Conservation (phyloP, 768 basidiomycete species). For the Serendipita sp. region DNA sequence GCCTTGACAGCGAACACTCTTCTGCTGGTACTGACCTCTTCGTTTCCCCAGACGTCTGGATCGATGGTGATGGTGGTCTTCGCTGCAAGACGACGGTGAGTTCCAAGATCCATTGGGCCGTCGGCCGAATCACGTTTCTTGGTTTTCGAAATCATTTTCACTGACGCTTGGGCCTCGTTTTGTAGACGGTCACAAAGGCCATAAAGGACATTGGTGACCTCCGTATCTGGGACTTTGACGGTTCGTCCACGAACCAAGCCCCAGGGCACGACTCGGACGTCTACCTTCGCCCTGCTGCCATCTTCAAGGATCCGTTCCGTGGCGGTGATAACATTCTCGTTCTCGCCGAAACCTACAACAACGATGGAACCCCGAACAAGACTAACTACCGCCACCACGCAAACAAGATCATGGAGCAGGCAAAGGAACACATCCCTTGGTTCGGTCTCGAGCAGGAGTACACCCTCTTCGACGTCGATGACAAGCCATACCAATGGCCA, state of each 20-base stretch:
- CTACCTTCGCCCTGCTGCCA: slow-evolving; percentile 90
- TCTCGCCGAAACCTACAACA: slow-evolving; percentile 96
- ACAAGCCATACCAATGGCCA: slow-evolving; percentile 87
- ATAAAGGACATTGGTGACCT: slow-evolving; percentile 80
- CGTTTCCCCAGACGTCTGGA: slow-evolving; percentile 71
- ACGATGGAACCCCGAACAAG: slow-evolving; percentile 92
- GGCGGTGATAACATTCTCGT: slow-evolving; percentile 96
- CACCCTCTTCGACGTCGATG: slow-evolving; percentile 90
- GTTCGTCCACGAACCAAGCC: slow-evolving; percentile 94
- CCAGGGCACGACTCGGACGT: slow-evolving; percentile 93
- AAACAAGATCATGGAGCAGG: slow-evolving; percentile 89
- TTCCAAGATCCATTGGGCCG: slow-evolving; percentile 9
- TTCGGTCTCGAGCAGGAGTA: slow-evolving; percentile 99
- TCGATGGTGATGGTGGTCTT: slow-evolving; percentile 86
- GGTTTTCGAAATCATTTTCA: slow-evolving; percentile 5
- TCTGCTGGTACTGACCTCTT: slow-evolving; percentile 11
- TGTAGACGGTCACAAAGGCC: slow-evolving; percentile 72
- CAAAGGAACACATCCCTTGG: slow-evolving; percentile 72
- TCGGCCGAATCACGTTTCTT: background rate
- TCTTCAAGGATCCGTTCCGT: slow-evolving; percentile 99
- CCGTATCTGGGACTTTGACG: slow-evolving; percentile 98
- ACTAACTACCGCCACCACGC: slow-evolving; percentile 92
- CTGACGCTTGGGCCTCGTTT: slow-evolving; percentile 5
- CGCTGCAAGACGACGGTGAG: slow-evolving; percentile 91
- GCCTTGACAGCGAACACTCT: slow-evolving; percentile 8